Percentiles rank a stretch among this genome's conserved stretches.
Evolutionary conservation across 306 rosid genomes (phyloP).

Genomic region (Luffa acutangula): DNA sequence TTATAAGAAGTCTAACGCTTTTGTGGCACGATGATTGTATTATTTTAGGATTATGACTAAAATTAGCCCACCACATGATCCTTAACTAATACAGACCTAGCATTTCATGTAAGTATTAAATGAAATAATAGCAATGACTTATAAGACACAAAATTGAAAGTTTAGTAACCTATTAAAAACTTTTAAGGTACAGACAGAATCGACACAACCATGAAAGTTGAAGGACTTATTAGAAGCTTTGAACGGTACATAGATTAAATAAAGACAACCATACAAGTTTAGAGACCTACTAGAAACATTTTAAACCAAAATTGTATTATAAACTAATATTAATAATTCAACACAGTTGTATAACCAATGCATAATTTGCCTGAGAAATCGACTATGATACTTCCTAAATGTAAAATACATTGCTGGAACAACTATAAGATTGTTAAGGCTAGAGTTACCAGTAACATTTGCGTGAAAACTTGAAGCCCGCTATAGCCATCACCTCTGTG

Average conservation of each 20-base stretch:
- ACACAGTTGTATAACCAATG: not conserved
- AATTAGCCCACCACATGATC: not conserved
- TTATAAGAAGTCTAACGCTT: not conserved
- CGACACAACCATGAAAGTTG: not conserved
- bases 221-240: not conserved
- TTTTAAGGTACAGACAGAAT: not conserved
- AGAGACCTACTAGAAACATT: not conserved
- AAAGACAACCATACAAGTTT: not conserved
- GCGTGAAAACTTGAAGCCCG: slow-evolving; percentile 44
- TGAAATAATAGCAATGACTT: too few relatives aligned
- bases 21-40: not conserved
- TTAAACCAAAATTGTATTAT: not conserved
- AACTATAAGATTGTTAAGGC: not conserved
- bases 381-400: not conserved
- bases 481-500: slow-evolving; percentile 49
- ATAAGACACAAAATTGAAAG: too few relatives aligned
- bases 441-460: slow-evolving; percentile 48
- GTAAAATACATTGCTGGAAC: not conserved
- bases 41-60: not conserved
- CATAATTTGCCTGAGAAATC: not conserved
- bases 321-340: not conserved
- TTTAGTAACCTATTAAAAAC: not conserved
- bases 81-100: not conserved
- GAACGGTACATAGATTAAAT: too few relatives aligned
- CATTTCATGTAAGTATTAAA: not conserved